phyloP scores from a whole-genome alignment of 75 land plant species.

The Picea glauca region DNA sequence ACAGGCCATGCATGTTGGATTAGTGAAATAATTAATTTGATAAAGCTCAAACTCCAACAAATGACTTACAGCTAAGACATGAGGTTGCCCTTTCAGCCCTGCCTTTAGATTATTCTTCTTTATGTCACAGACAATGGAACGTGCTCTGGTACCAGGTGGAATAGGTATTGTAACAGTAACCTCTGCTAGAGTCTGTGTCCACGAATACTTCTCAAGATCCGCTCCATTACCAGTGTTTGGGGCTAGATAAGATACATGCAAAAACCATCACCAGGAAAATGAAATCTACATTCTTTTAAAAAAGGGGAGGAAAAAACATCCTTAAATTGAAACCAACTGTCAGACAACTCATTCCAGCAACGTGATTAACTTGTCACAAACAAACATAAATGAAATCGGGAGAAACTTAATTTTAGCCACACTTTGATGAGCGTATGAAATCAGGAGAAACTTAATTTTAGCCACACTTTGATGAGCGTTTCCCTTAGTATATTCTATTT shows the following conservation, averaged over 20 bases:
- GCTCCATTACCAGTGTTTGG: constrained; percentile 88
- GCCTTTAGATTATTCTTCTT: constrained; percentile 81
- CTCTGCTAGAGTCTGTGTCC: constrained; percentile 84
- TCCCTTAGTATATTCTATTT: background rate
- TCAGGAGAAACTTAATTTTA: background rate
- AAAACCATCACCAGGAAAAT: constrained; percentile 8
- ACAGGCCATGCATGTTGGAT: background rate
- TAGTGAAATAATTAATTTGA: background rate
- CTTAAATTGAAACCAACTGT: background rate
- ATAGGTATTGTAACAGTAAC: constrained; percentile 63
- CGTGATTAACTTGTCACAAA: background rate
- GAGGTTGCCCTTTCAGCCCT: constrained; percentile 89
- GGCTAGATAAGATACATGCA: constrained; percentile 22
- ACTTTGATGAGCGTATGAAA: background rate
- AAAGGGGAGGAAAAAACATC: background rate
- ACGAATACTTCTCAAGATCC: constrained; percentile 82
- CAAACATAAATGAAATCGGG: too few species aligned
- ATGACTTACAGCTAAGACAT: constrained; percentile 59
- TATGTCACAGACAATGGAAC: constrained; percentile 73
- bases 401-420: background rate
- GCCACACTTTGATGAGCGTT: background rate
- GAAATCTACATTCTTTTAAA: background rate
- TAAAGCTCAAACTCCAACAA: background rate
- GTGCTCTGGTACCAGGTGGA: constrained; percentile 68
- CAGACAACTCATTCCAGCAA: background rate